Evolutionary conservation across 768 basidiomycete genomes (phyloP).

Genomic region (Atractiella rhizophila): DNA sequence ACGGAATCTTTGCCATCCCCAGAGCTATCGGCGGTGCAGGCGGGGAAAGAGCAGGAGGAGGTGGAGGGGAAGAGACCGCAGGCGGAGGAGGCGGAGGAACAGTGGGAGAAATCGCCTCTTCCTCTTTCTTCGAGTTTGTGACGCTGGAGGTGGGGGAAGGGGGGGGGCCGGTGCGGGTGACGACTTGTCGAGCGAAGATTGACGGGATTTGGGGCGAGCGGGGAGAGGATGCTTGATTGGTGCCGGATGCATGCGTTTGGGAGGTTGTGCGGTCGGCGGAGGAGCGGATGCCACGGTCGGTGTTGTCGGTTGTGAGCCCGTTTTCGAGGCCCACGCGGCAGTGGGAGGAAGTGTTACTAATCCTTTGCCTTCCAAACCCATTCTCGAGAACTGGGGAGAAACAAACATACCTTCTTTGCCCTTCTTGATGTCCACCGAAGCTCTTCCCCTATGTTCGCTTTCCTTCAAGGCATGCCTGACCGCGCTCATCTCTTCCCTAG

Average conservation of each 20-base stretch:
- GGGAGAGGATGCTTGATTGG: not conserved
- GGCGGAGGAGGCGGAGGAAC: conserved; percentile 4
- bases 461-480: conserved; percentile 7
- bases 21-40: conserved; percentile 1
- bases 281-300: conserved; percentile 8
- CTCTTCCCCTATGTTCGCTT: not conserved
- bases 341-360: conserved; percentile 12
- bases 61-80: not conserved
- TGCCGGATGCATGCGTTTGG: not conserved
- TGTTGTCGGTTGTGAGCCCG: conserved; percentile 2
- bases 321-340: conserved; percentile 13
- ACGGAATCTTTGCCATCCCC: not conserved
- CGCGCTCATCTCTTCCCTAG: conserved; percentile 7
- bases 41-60: conserved; percentile 1
- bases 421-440: not conserved
- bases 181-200: not conserved
- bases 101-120: not conserved
- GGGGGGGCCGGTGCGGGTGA: not conserved
- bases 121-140: not conserved
- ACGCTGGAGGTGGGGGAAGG: no score
- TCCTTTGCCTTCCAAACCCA: no score
- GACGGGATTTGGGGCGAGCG: not conserved
- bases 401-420: not conserved
- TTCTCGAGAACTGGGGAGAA: not conserved
- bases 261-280: conserved; percentile 3